These are phyloP conservation scores for Phytophthora pinifolia DNA, from an alignment of 352 stramenopile genomes.

Conservation along the genomic window DNA sequence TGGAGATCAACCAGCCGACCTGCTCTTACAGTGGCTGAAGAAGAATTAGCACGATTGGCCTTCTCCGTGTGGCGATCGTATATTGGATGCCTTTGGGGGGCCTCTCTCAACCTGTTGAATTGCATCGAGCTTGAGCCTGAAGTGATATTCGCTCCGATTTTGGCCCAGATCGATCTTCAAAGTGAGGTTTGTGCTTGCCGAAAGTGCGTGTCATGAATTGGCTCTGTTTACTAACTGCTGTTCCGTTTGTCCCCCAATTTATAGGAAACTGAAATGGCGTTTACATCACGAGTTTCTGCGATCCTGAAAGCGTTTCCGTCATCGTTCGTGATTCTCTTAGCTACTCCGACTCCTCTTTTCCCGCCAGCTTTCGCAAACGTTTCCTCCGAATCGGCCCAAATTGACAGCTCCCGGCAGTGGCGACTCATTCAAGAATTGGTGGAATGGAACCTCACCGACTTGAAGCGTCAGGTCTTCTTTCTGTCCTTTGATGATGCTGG, in stretches of 20 bases:
- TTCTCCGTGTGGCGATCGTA: conserved; percentile 21
- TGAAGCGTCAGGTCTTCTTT: conserved; percentile 26
- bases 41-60: conserved; percentile 5
- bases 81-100: conserved; percentile 14
- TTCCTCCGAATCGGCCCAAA: neutral
- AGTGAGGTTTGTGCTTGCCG: conserved; percentile 16
- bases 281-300: conserved; percentile 2
- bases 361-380: neutral
- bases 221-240: neutral
- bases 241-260: neutral
- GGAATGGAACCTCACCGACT: conserved; percentile 28
- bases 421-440: conserved; percentile 27
- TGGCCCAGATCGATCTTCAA: conserved; percentile 3
- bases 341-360: conserved; percentile 14
- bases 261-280: conserved; percentile 5
- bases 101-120: neutral
- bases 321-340: conserved; percentile 6
- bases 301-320: conserved; percentile 18
- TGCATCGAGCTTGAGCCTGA: conserved; percentile 13
- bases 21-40: neutral
- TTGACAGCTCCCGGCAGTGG: conserved; percentile 10
- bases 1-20: neutral
- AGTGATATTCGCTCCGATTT: conserved; percentile 14
- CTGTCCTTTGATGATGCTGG: conserved; percentile 17
- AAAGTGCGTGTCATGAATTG: neutral